A percentile compares a stretch with the other conserved stretches of the same genome.
Evolutionary conservation across 495 filamentous ascomycete species (phyloP).

Genomic region (Immersiella caudata): DNA sequence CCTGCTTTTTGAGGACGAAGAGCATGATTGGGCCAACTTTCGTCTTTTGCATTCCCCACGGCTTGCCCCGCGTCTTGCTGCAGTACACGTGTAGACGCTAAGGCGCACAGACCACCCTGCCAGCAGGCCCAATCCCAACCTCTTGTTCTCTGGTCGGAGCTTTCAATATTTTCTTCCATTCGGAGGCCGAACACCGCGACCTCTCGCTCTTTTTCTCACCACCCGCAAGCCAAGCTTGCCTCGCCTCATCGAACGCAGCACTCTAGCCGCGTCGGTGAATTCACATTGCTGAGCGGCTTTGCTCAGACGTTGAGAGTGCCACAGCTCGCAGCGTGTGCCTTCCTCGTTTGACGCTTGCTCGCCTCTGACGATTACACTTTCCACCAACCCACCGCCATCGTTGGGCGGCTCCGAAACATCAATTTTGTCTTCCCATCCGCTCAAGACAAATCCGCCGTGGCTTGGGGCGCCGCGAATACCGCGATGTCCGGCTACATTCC

Average conservation of each 20-base stretch:
- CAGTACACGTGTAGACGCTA: conserved; percentile 24
- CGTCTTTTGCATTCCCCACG: background rate
- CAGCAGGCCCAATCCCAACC: conserved; percentile 28
- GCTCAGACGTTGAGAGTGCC: background rate
- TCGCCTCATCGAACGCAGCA: background rate
- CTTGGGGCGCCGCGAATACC: background rate
- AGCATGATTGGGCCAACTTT: conserved; percentile 2
- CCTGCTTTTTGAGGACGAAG: background rate
- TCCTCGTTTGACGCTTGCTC: background rate
- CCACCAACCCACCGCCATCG: too few species aligned
- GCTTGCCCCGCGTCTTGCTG: conserved; percentile 19
- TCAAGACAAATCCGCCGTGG: conserved; percentile 9
- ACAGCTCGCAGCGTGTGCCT: background rate
- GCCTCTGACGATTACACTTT: background rate
- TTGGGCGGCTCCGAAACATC: too few species aligned
- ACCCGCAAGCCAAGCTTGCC: background rate
- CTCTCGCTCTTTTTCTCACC: background rate
- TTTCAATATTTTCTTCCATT: conserved; percentile 20
- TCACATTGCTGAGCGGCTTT: background rate
- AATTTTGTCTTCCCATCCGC: background rate
- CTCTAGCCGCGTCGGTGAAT: background rate
- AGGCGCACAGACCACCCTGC: conserved; percentile 11
- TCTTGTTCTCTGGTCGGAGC: conserved; percentile 2
- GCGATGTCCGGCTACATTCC: conserved; percentile 51
- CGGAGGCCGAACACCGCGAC: conserved; percentile 10